Conservation (phyloP, 1,284 basidiomycete genomes). For the Boletellus deceptivus region DNA sequence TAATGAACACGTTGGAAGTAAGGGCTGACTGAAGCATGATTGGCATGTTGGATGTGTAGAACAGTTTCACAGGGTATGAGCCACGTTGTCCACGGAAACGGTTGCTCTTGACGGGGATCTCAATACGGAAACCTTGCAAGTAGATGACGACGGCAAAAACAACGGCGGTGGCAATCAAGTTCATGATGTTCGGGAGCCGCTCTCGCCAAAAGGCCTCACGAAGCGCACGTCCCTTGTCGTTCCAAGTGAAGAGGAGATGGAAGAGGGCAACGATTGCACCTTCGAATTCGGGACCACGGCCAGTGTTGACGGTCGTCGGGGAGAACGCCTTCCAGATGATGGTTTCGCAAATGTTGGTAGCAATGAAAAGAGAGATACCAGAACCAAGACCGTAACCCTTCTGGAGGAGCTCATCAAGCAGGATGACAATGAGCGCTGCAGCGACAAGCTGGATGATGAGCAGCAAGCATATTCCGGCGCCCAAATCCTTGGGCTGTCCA, state of each 20-base stretch:
- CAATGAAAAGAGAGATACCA: constrained; percentile 98
- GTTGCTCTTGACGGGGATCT: constrained; percentile 98
- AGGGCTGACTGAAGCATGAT: constrained; percentile 98
- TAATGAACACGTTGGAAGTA: constrained; percentile 93
- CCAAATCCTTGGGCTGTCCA: constrained; percentile 90
- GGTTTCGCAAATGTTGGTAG: constrained; percentile 98
- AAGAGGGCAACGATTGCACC: constrained; percentile 95
- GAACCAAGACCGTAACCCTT: constrained; percentile 99
- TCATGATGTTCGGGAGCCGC: constrained; percentile 96
- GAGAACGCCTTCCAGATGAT: constrained; percentile 99
- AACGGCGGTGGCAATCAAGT: constrained; percentile 87
- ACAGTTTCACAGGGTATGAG: constrained; percentile 96
- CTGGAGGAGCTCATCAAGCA: constrained; percentile 97
- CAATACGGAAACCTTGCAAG: constrained; percentile 97
- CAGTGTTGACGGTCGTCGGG: constrained; percentile 97
- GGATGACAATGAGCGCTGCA: constrained; percentile 94
- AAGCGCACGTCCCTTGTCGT: constrained; percentile 95
- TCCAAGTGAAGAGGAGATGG: constrained; percentile 98
- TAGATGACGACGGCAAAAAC: constrained; percentile 97
- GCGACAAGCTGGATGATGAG: constrained; percentile 95
- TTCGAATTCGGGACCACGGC: constrained; percentile 97
- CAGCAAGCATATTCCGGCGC: constrained; percentile 93
- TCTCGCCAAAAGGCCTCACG: constrained; percentile 99
- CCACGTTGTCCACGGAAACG: constrained; percentile 94
- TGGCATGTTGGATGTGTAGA: constrained; percentile 99